These are phyloP conservation scores for Colletotrichum melonis DNA, from an alignment of 2,329 filamentous ascomycete genomes.

Conservation along the genomic window DNA sequence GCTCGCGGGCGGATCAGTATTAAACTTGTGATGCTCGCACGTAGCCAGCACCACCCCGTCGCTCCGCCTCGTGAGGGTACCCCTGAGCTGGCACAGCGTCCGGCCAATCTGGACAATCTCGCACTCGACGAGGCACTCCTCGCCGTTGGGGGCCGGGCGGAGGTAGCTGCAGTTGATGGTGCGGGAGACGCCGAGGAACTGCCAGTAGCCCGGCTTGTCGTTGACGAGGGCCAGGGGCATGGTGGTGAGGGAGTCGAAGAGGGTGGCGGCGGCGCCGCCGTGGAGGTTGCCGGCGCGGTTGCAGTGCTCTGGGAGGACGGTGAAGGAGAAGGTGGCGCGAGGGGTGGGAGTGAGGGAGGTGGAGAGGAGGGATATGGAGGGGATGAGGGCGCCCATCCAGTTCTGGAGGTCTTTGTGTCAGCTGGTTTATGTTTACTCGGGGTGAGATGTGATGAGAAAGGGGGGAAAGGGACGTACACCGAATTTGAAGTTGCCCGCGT, in stretches of 20 bases:
- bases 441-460: neutral
- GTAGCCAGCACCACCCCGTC: slow-evolving; percentile 65
- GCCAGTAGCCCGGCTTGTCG: slow-evolving; percentile 68
- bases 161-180: slow-evolving; percentile 76
- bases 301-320: slow-evolving; percentile 61
- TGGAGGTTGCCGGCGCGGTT: slow-evolving; percentile 68
- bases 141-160: slow-evolving; percentile 66
- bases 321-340: slow-evolving; percentile 58
- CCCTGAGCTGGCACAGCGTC: slow-evolving; percentile 63
- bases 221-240: slow-evolving; percentile 67
- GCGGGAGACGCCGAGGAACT: slow-evolving; percentile 71
- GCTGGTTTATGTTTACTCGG: neutral
- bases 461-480: slow-evolving; percentile 41
- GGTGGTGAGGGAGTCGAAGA: slow-evolving; percentile 76
- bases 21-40: slow-evolving; percentile 75
- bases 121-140: slow-evolving; percentile 63
- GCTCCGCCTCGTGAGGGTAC: slow-evolving; percentile 63
- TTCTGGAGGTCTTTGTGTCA: slow-evolving; percentile 45
- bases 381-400: slow-evolving; percentile 57
- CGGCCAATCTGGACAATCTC: slow-evolving; percentile 69
- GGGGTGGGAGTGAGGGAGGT: slow-evolving; percentile 50
- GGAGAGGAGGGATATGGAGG: slow-evolving; percentile 53
- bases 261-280: slow-evolving; percentile 71
- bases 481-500: slow-evolving; percentile 42
- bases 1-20: slow-evolving; percentile 59